Percentiles rank a stretch among this genome's conserved stretches.
phyloP scores from a whole-genome alignment of 441 rosid genomes.

The Adansonia rubrostipa region DNA sequence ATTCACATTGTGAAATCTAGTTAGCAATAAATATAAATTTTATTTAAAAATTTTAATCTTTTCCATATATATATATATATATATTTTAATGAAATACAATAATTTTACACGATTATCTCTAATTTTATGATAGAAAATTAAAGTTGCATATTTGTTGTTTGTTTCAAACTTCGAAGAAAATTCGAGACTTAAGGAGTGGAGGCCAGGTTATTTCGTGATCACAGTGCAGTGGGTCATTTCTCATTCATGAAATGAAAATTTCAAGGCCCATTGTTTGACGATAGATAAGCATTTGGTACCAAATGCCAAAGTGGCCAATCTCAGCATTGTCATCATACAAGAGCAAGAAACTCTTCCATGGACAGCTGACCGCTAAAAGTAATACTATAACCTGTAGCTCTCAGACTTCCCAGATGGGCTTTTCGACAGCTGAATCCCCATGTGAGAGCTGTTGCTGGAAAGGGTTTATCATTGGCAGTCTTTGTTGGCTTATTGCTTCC shows the following conservation, averaged over 20 bases:
- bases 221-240: background rate
- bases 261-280: background rate
- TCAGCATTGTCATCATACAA: slow-evolving; percentile 2
- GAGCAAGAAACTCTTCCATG: background rate
- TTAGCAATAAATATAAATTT: background rate
- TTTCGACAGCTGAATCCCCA: slow-evolving; percentile 54
- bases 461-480: slow-evolving; percentile 44
- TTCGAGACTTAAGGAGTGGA: background rate
- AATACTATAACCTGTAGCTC: background rate
- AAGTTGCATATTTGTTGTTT: background rate
- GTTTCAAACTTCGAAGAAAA: slow-evolving; percentile 3
- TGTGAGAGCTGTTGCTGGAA: slow-evolving; percentile 53
- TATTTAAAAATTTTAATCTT: background rate
- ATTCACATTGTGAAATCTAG: background rate
- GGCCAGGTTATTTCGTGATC: slow-evolving; percentile 8
- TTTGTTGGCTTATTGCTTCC: slow-evolving; percentile 50
- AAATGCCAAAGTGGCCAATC: slow-evolving; percentile 10
- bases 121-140: too few species aligned
- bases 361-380: slow-evolving; percentile 13
- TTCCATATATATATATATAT: too few species aligned
- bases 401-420: slow-evolving; percentile 63
- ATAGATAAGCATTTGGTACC: background rate
- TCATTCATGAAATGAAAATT: background rate
- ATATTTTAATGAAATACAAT: background rate
- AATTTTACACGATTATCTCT: background rate